phyloP scores from a whole-genome alignment of 305 asterid species.

The Solanum hybrid region DNA sequence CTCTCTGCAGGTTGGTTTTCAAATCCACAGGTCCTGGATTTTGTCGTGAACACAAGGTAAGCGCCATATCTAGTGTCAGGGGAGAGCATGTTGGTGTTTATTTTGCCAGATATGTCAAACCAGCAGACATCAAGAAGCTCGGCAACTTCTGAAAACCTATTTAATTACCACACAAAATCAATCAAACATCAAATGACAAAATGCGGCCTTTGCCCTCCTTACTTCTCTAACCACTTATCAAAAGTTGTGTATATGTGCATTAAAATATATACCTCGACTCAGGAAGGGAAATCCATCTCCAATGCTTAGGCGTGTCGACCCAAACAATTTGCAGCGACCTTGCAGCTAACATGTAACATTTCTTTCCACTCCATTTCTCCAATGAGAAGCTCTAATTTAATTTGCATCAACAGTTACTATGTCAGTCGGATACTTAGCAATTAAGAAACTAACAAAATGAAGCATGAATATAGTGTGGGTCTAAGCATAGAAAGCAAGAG shows the following conservation, averaged over 20 bases:
- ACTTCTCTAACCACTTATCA: background rate
- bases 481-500: background rate
- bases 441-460: background rate
- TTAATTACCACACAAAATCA: background rate
- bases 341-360: constrained; percentile 63
- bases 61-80: constrained; percentile 57
- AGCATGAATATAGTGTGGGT: background rate
- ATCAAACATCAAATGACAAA: constrained; percentile 2
- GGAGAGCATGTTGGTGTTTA: constrained; percentile 40
- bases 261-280: constrained; percentile 43
- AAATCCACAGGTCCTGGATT: constrained; percentile 33
- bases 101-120: constrained; percentile 56
- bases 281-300: constrained; percentile 44
- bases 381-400: constrained; percentile 31
- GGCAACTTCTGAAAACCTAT: constrained; percentile 65
- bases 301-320: constrained; percentile 46
- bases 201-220: background rate
- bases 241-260: background rate
- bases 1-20: constrained; percentile 32
- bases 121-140: constrained; percentile 77
- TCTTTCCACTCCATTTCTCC: constrained; percentile 66
- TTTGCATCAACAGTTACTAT: background rate
- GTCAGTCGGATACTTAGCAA: constrained; percentile 4
- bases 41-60: constrained; percentile 46
- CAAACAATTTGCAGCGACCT: constrained; percentile 43